phyloP scores from a whole-genome alignment of 2,329 filamentous ascomycete genomes.

The Neofusicoccum sp. region DNA sequence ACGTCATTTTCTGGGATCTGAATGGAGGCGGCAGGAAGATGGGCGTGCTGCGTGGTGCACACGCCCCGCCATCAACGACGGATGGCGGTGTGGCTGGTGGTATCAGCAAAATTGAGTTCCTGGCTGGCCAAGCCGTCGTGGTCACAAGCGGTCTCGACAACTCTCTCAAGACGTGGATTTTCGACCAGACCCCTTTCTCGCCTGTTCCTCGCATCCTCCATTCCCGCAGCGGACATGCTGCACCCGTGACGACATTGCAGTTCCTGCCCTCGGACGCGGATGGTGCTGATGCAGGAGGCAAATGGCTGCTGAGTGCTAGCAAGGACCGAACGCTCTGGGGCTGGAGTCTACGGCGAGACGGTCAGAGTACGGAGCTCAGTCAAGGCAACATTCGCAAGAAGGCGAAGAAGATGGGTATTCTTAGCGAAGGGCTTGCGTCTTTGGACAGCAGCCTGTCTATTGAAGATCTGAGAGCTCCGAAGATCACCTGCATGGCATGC shows the following conservation, averaged over 20 bases:
- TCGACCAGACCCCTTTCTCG: constrained; percentile 87
- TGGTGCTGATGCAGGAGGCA: constrained; percentile 81
- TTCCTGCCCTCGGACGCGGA: constrained; percentile 90
- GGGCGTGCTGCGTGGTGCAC: constrained; percentile 82
- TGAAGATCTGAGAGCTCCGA: constrained; percentile 78
- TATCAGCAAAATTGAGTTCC: constrained; percentile 83
- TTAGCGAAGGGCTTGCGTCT: constrained; percentile 56
- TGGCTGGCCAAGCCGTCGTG: constrained; percentile 83
- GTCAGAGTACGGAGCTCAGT: constrained; percentile 88
- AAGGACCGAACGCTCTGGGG: constrained; percentile 92
- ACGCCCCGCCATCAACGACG: constrained; percentile 68
- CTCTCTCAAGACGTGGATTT: constrained; percentile 93
- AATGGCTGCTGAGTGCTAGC: constrained; percentile 90
- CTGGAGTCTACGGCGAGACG: constrained; percentile 91
- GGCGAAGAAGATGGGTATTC: constrained; percentile 80
- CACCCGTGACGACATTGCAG: constrained; percentile 74
- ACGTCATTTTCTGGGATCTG: constrained; percentile 94
- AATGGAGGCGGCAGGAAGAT: constrained; percentile 84
- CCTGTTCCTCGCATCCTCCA: constrained; percentile 83
- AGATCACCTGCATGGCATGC: constrained; percentile 87
- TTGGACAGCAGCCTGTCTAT: constrained; percentile 64
- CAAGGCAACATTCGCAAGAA: constrained; percentile 87
- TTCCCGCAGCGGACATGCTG: constrained; percentile 82
- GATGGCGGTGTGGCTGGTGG: constrained; percentile 64
- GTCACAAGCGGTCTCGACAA: constrained; percentile 92